Evolutionary conservation across 2,329 filamentous ascomycete genomes (phyloP), one percentile per base, ranked within the genome.

Genomic region (Ophiosphaerella narmari): DNA sequence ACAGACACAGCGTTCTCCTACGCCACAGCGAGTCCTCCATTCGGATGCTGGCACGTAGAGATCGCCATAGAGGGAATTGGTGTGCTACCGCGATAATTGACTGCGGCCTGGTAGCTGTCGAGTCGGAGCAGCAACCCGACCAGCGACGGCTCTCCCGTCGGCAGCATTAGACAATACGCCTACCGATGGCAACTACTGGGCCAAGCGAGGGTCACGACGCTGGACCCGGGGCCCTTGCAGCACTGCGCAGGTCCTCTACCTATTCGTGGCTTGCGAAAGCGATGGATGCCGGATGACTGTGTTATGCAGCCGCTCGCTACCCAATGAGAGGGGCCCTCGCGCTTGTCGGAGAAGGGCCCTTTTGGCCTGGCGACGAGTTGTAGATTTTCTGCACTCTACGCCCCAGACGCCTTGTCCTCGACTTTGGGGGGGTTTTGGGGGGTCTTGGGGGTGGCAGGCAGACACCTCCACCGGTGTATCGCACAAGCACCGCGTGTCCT

Each of bases 231-330:
- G 37, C 24, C 45, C 45, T 37, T 31, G 32, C n/a, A 45, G 48
- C 52, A 57, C 53, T 49, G 56, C 59, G 46, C 54, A 56, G 60
- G 45, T 48, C 33, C 45, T 29, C 36, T 29, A 29, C 26, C 26
- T 46, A 63, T 66, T 65, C 50, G 60, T 54, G 55, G 59, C 54
- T 43, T 29, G 29, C 46, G 46, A 38, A 35, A 48, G 29, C 47
- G 46, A 48, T 47, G 50, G 58, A 63, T 59, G 62, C 43, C 57
- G 62, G 59, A 70, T 70, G 68, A 70, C 68, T 71, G 68, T 70
- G 47, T 47, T 39, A 33, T 40, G 46, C 39, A 43, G 42, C 23
- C 38, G 35, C 29, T 39, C 12, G 31, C 26, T 24, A 14, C 41
- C 65, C 62, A 67, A 68, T 69, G 26, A 32, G 14, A 24, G 21